Evolutionary conservation across 75 land plant genomes (phyloP).

Genomic region (Adiantum capillusveneris): DNA sequence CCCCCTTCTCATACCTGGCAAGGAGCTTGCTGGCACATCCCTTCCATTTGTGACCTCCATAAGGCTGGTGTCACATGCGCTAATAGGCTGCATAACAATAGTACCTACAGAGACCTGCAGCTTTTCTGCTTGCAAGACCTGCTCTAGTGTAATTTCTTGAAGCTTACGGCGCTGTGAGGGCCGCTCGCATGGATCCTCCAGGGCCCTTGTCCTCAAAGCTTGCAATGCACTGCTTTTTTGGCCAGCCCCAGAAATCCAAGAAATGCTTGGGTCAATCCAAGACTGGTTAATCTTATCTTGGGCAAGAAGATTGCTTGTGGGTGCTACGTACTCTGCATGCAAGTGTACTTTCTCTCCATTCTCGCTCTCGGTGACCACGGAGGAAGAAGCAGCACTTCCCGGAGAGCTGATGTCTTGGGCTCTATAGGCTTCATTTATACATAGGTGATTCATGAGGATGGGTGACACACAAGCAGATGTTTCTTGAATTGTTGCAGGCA

Average conservation of each 20-base stretch:
- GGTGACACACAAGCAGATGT: no score
- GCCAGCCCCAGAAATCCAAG: neutral
- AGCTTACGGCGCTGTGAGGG: neutral
- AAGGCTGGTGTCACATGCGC: no score
- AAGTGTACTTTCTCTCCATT: no score
- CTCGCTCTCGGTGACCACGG: no score
- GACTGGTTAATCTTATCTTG: neutral
- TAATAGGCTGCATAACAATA: no score
- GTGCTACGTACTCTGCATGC: neutral
- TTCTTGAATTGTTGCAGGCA: no score
- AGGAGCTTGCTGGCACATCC: neutral
- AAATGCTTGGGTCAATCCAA: no score
- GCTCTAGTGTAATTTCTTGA: conserved; percentile 5
- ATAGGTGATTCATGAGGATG: no score
- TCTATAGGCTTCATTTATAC: no score
- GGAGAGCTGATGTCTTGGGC: no score
- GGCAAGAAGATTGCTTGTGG: neutral
- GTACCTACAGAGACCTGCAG: neutral
- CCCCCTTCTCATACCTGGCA: neutral
- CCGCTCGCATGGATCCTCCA: neutral
- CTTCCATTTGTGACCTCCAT: neutral
- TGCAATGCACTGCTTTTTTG: neutral
- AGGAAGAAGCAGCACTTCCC: no score
- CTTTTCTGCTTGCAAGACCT: conserved; percentile 3
- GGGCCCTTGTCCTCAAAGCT: neutral